Conservation (phyloP, 306 rosid genomes). For the Cercis canadensis region DNA sequence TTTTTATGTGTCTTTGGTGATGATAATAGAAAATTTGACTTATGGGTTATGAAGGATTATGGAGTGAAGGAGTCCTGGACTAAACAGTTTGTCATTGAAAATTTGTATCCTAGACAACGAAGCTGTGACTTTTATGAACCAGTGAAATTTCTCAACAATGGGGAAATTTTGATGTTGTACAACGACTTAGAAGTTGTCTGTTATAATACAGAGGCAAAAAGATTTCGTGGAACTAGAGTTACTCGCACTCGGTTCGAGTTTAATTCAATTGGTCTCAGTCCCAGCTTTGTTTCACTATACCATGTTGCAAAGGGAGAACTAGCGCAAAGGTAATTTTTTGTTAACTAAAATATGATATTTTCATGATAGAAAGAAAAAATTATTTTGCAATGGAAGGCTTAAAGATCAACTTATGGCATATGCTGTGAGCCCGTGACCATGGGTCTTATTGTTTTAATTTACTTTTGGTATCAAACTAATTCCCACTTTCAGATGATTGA, state of each 20-base stretch:
- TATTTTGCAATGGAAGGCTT: not conserved
- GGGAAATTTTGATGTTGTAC: constrained; percentile 6
- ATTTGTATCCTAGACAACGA: not conserved
- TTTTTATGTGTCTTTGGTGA: constrained; percentile 22
- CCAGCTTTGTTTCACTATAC: constrained; percentile 24
- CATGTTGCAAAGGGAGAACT: constrained; percentile 16
- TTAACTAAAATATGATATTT: not conserved
- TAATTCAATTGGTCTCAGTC: constrained; percentile 14
- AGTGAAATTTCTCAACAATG: constrained; percentile 13
- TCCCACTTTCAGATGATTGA: too few relatives aligned
- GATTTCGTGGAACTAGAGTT: not conserved
- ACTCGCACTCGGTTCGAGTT: not conserved
- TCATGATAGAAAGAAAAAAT: not conserved
- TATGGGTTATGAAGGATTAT: constrained; percentile 31
- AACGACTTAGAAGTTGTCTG: constrained; percentile 5
- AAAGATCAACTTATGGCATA: too few relatives aligned
- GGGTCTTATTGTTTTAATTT: not conserved
- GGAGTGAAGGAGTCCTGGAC: constrained; percentile 28
- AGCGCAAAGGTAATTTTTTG: constrained; percentile 10
- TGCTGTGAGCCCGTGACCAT: too few relatives aligned
- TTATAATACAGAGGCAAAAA: not conserved
- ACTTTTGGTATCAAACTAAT: not conserved
- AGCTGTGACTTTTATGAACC: constrained; percentile 10
- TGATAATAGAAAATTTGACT: constrained; percentile 14
- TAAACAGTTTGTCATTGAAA: constrained; percentile 21